These are phyloP conservation scores for Penicillium longicatenatum DNA, from an alignment of 495 filamentous ascomycete species.

Conservation along the genomic window DNA sequence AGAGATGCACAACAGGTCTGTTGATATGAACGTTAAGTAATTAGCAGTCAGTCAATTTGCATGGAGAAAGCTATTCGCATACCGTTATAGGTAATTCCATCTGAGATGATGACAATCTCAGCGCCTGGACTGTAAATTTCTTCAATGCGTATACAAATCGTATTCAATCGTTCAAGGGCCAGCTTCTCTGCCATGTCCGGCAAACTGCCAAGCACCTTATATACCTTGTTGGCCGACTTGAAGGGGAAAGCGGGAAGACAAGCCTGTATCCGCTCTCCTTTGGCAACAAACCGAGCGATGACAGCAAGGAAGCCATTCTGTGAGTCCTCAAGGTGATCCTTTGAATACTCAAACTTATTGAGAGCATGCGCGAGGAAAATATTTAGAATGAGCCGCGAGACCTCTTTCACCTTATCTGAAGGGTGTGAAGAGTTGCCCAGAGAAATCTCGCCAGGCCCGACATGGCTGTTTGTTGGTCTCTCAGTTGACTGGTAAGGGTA, in stretches of 20 bases:
- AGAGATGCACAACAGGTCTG: constrained; percentile 53
- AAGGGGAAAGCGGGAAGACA: constrained; percentile 55
- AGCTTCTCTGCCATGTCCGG: constrained; percentile 56
- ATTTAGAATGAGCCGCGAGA: constrained; percentile 5
- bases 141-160: constrained; percentile 41
- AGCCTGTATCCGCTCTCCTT: constrained; percentile 5
- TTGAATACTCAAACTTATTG: constrained; percentile 13
- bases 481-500: too few species aligned
- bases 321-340: constrained; percentile 1
- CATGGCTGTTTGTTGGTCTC: too few species aligned
- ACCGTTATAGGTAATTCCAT: constrained; percentile 58
- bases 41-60: background rate
- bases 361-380: constrained; percentile 9
- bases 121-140: constrained; percentile 51
- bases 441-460: too few species aligned
- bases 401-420: too few species aligned
- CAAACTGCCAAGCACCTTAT: constrained; percentile 49
- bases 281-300: constrained; percentile 7
- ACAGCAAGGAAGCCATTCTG: constrained; percentile 10
- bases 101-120: constrained; percentile 50
- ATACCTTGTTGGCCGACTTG: constrained; percentile 50
- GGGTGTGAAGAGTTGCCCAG: too few species aligned
- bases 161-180: constrained; percentile 47
- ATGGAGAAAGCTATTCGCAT: background rate
- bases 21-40: background rate